Percentiles rank a stretch among this genome's conserved stretches.
Conservation (phyloP, 352 stramenopile genomes). For the Globisporangium mamillatum region DNA sequence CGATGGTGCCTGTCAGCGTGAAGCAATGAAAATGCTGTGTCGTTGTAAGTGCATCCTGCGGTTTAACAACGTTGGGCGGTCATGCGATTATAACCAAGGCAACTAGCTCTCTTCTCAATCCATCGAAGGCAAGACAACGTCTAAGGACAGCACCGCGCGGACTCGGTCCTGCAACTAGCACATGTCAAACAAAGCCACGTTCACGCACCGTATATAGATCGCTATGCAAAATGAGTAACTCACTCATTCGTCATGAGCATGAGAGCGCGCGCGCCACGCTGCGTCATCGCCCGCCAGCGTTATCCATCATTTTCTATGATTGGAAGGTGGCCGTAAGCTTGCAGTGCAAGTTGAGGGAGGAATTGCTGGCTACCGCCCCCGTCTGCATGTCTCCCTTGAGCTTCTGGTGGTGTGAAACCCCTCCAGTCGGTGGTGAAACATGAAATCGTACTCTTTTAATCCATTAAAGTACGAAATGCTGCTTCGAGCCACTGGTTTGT, state of each 20-base stretch:
- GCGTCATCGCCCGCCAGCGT: not conserved
- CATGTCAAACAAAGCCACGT: not conserved
- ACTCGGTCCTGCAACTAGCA: not conserved
- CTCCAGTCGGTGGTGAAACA: not conserved
- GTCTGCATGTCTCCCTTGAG: not conserved
- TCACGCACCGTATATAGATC: not conserved
- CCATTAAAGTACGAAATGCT: conserved; percentile 13
- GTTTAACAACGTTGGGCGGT: too few species aligned
- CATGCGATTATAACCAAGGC: too few species aligned
- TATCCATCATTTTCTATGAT: conserved; percentile 8
- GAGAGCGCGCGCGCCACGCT: not conserved
- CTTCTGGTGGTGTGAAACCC: not conserved
- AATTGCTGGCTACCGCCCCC: not conserved
- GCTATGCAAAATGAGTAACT: not conserved
- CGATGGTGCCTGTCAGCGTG: too few species aligned
- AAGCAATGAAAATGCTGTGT: too few species aligned
- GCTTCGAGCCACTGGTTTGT: conserved; percentile 11
- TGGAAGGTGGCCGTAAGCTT: not conserved
- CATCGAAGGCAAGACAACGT: too few species aligned
- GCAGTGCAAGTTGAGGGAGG: not conserved
- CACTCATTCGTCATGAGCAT: not conserved
- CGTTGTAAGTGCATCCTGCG: too few species aligned
- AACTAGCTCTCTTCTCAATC: too few species aligned
- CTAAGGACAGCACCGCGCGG: not conserved
- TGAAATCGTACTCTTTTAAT: not conserved